These are phyloP conservation scores for Plasmodium fragile DNA, from an alignment of 169 alveolate species.

Conservation along the genomic window DNA sequence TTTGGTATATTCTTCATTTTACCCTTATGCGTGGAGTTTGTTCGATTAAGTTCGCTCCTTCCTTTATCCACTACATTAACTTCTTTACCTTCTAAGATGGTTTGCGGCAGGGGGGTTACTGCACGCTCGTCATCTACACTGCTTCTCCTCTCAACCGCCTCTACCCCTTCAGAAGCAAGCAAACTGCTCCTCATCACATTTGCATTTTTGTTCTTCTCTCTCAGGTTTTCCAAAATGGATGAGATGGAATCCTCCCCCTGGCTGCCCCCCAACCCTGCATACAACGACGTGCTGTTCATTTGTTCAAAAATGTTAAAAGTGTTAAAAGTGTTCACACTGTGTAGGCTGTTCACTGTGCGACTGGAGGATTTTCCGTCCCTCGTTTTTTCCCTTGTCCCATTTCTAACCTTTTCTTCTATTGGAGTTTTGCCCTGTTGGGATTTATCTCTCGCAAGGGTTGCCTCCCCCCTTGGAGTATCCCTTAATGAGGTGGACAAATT, in stretches of 20 bases:
- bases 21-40: neutral
- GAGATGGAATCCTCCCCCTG: neutral
- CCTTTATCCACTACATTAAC: neutral
- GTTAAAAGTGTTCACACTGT: constrained; percentile 50
- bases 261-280: neutral
- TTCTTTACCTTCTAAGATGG: neutral
- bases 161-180: neutral
- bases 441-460: neutral
- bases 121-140: neutral
- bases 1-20: neutral
- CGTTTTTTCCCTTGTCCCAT: constrained; percentile 49
- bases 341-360: neutral
- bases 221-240: constrained; percentile 21
- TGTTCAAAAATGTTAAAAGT: constrained; percentile 58
- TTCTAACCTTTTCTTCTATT: neutral
- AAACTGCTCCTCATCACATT: neutral
- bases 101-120: neutral
- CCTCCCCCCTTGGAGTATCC: neutral
- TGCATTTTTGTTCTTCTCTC: constrained; percentile 15
- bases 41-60: neutral
- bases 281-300: constrained; percentile 57
- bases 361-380: constrained; percentile 17
- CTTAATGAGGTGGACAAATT: neutral
- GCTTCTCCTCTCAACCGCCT: neutral
- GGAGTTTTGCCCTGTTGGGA: neutral